A percentile compares a stretch with the other conserved stretches of the same genome.
Conservation (phyloP, 1,284 basidiomycete genomes). For the Ceratobasidium sp. region DNA sequence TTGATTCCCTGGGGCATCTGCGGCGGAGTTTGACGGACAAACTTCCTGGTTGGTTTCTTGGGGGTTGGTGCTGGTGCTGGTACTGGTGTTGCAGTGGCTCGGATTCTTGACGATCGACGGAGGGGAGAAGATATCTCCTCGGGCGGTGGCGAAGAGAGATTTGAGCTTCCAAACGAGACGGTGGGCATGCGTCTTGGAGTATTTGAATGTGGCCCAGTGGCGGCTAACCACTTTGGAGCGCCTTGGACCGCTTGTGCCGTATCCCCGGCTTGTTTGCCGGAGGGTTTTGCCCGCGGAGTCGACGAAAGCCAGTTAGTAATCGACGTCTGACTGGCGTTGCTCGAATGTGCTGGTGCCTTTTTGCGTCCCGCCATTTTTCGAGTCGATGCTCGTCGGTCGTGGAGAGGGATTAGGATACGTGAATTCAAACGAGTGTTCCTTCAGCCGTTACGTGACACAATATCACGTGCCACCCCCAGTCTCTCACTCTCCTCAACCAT, state of each 20-base stretch:
- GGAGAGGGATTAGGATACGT: background rate
- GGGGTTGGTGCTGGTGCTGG: background rate
- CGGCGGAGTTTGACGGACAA: background rate
- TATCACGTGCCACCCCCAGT: background rate
- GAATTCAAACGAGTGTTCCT: background rate
- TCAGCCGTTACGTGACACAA: background rate
- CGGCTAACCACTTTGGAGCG: background rate
- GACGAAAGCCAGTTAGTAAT: slow-evolving; percentile 9
- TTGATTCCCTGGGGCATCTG: slow-evolving; percentile 20
- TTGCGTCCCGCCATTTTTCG: slow-evolving; percentile 14
- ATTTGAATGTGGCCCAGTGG: slow-evolving; percentile 2
- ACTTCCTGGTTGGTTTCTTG: background rate
- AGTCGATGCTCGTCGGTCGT: too few species aligned
- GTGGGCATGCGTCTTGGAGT: background rate
- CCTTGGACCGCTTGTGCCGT: background rate
- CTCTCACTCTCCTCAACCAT: background rate
- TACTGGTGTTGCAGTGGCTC: background rate
- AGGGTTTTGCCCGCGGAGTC: too few species aligned
- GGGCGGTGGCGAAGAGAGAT: background rate
- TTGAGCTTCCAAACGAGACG: slow-evolving; percentile 22
- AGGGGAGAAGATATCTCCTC: background rate
- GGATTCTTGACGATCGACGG: background rate
- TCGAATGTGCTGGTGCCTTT: slow-evolving; percentile 5
- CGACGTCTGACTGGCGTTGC: background rate
- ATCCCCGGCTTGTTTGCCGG: background rate